Evolutionary conservation across 257 asterid genomes (phyloP).

Genomic region (Nicotiana noctiflora): DNA sequence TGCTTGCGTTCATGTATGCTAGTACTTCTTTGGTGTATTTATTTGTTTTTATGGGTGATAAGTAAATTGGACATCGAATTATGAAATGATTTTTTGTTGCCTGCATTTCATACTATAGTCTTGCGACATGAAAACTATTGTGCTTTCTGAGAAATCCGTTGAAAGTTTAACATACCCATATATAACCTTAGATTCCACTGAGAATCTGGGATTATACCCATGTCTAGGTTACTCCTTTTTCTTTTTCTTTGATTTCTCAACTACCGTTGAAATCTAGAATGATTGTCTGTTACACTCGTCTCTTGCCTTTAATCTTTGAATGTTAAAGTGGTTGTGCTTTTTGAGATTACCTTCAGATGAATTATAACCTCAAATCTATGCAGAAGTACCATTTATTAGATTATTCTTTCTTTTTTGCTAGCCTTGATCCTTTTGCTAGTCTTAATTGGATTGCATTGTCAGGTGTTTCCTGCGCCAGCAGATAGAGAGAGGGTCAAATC

Average conservation of each 20-base stretch:
- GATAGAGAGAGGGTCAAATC: slow-evolving; percentile 83
- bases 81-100: background rate
- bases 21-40: background rate
- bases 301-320: background rate
- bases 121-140: background rate
- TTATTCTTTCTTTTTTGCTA: background rate
- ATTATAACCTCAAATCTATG: background rate
- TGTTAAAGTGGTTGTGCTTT: background rate
- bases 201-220: background rate
- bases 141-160: background rate
- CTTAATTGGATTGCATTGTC: slow-evolving; percentile 15
- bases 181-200: background rate
- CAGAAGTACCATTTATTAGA: background rate
- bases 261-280: background rate
- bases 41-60: background rate
- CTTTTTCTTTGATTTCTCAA: background rate
- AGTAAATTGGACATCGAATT: background rate
- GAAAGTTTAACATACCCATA: background rate
- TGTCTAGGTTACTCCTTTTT: background rate
- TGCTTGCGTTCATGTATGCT: background rate
- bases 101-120: background rate
- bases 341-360: background rate
- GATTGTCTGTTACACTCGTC: background rate
- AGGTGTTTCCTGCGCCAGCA: slow-evolving; percentile 77
- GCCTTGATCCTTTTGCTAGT: background rate